Evolutionary conservation across 2,329 filamentous ascomycete genomes (phyloP).

Genomic region (Scytalidium sp.): DNA sequence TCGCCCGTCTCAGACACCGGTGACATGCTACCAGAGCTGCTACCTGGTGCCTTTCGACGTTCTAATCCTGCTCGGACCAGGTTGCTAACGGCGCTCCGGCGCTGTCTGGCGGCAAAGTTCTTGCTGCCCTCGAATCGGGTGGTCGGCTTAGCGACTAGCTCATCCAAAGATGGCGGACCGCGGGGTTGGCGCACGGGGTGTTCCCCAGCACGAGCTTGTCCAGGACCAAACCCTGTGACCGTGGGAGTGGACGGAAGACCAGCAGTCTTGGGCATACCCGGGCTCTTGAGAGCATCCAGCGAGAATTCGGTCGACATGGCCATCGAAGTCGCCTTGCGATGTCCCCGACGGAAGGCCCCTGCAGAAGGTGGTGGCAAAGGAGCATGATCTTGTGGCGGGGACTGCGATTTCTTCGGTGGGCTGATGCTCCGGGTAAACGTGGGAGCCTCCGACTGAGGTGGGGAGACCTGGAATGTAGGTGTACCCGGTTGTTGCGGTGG

Average conservation of each 20-base stretch:
- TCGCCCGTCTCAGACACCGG: slow-evolving; percentile 81
- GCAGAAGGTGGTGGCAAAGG: slow-evolving; percentile 85
- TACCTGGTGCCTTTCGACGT: slow-evolving; percentile 70
- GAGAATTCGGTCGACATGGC: slow-evolving; percentile 36
- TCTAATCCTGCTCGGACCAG: slow-evolving; percentile 86
- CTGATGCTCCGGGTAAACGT: slow-evolving; percentile 59
- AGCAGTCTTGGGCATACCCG: slow-evolving; percentile 71
- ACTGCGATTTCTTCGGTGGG: slow-evolving; percentile 63
- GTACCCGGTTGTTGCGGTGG: slow-evolving; percentile 53
- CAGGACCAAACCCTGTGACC: slow-evolving; percentile 80
- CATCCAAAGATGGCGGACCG: slow-evolving; percentile 86
- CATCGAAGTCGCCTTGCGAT: slow-evolving; percentile 80
- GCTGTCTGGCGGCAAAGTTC: slow-evolving; percentile 93
- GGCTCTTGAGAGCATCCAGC: slow-evolving; percentile 47
- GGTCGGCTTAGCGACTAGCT: slow-evolving; percentile 85
- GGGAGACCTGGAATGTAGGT: slow-evolving; percentile 79
- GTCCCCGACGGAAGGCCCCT: slow-evolving; percentile 88
- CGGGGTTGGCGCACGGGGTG: slow-evolving; percentile 92
- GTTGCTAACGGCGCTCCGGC: slow-evolving; percentile 87
- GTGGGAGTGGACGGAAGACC: slow-evolving; percentile 79
- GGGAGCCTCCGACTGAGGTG: slow-evolving; percentile 56
- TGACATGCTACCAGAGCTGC: slow-evolving; percentile 78
- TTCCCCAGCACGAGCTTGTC: slow-evolving; percentile 88
- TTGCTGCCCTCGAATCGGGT: slow-evolving; percentile 93
- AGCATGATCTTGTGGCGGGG: slow-evolving; percentile 64